Conservation (phyloP, 2,329 filamentous ascomycete species). For the Acephala macrosclerotiorum region DNA sequence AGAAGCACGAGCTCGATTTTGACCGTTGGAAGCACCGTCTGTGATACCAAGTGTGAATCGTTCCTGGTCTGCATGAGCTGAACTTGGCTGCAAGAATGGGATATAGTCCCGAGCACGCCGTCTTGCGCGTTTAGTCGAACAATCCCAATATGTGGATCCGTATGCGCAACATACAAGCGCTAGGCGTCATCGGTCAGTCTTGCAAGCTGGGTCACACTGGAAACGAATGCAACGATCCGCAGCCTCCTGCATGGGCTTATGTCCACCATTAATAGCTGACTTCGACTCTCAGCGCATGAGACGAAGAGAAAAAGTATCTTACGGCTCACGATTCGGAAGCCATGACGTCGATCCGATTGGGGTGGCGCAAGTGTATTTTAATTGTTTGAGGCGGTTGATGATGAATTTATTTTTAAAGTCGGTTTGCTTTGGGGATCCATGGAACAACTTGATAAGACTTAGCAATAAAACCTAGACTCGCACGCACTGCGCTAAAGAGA, state of each 20-base stretch:
- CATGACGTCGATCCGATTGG: background rate
- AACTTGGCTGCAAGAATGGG: background rate
- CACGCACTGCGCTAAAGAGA: background rate
- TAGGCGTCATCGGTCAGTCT: background rate
- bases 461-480: background rate
- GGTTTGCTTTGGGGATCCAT: background rate
- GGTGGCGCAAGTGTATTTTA: background rate
- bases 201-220: too few species aligned
- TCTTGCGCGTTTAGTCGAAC: background rate
- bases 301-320: background rate
- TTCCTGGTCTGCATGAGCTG: background rate
- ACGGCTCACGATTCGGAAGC: background rate
- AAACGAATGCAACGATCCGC: background rate
- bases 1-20: too few species aligned
- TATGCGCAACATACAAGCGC: slow-evolving; percentile 5
- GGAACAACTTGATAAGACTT: background rate
- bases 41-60: background rate
- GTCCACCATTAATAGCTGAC: background rate
- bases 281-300: background rate
- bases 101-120: background rate
- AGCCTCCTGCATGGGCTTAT: too few species aligned
- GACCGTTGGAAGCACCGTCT: too few species aligned
- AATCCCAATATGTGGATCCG: background rate
- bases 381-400: background rate
- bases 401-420: background rate